Base-by-base conservation (phyloP, 495 filamentous ascomycete genomes). In the Talaromyces trachyspermus region DNA sequence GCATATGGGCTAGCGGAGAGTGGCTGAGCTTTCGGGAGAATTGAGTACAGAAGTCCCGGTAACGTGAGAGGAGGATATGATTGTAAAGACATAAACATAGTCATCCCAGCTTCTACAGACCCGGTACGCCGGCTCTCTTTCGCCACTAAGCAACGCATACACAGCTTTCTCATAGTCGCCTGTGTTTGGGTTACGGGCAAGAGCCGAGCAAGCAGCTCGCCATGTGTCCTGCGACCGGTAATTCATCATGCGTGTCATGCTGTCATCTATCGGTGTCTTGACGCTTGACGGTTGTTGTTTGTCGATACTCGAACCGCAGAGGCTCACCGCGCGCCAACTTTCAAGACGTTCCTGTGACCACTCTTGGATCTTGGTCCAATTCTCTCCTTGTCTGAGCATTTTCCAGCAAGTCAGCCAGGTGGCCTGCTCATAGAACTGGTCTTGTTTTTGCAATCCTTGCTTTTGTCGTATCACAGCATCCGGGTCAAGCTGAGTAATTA, bases 401-500 rank as follows among this genome's bases (percentile, higher is more conserved):
- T 95, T 88, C 72, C 86, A 95, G 62, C 84, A 89, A 14, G 83
- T 81, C 54, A 90, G 69, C 89, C 89, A 96, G 5, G 89, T 85
- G 5, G 89, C 83, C 29, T 79, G 75, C 62, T 99, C 92, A 44
- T 88, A 89, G 50, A 79, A 88, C 43, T 85, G 77, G 56, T 99
- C 92, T 54, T 88, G 77, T 36, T 75, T 76, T 56, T 91, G 83
- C 22, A 97, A 64, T 29, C 69, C 74, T 25, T 82, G 78, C 23
- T 72, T 72, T 64, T 97, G 89, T 41, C 92, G 79, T 29, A 79
- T 81, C 11, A 82, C 71, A 5, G 90, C 87, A 74, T 99, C 92
- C 4, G 94, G 94, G 51, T 99, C 92, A 19, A 99, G 71, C 56
- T 95, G 86, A n/a, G 88, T 94, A 36, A 96, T 75, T 3, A 95